Evolutionary conservation across 2,329 filamentous ascomycete genomes (phyloP), one percentile per base, ranked within the genome.

Genomic region (Fusarium drepaniforme): DNA sequence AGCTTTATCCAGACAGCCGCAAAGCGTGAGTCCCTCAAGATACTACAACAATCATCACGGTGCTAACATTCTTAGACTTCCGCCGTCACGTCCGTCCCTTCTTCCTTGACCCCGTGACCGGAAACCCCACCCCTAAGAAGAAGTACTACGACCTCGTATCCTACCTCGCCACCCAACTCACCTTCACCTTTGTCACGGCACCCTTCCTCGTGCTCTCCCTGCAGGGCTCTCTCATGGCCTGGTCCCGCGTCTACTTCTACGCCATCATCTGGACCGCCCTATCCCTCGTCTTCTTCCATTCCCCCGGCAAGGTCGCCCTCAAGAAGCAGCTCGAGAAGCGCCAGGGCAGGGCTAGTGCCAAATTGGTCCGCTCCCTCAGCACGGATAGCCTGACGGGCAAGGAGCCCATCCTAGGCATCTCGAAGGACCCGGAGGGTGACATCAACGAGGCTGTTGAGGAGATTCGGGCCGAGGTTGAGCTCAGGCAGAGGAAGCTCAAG

Each of bases 1-100:
- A 95, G 95, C 72, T 94, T 99, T 76, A 90, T 98, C 35, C 97
- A 99, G 82, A 98, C 95, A 3, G 93, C 93, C 21, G 96, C 97
- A 66, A 99, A 99, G 87, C 95, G 96, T 98, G 87, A 82, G 93
- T 88, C 33, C 28, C 6, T n/a, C 35, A 6, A 18, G 7, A 23
- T 44, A 4, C 33, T 35, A 28, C 8, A 25, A 13, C 37, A 46
- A 25, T 23, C 16, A 35, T 16, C 23, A 13, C 56, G 40, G 66
- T 60, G 66, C 59, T 35, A 69, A 65, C 38, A 69, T 77, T 37
- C 5, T 18, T 11, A 98, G 96, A 98, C 81, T 94, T 93, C 83
- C 95, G 97, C 64, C 94, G 97, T 64, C 90, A 96, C 79, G 85
- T 98, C 69, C 95, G 97, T 2, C 97, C 97, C 25, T 96, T 99